Conservation (phyloP, 352 stramenopile genomes). For the Phytophthora lateralis region DNA sequence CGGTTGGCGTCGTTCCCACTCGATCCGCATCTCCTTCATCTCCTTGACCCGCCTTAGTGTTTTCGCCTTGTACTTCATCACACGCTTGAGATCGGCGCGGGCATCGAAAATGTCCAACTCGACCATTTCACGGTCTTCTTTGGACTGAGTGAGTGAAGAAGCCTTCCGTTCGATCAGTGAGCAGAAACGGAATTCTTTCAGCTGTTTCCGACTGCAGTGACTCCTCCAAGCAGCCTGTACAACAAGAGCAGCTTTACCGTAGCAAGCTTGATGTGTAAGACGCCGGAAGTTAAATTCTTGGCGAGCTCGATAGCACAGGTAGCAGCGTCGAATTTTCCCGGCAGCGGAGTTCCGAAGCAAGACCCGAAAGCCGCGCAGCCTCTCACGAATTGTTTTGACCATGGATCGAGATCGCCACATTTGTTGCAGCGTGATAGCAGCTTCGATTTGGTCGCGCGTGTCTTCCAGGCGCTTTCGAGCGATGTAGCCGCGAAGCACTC, state of each 20-base stretch:
- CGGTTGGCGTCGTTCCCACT: constrained; percentile 81
- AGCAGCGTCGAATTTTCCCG: constrained; percentile 57
- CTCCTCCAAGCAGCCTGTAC: constrained; percentile 80
- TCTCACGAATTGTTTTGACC: constrained; percentile 47
- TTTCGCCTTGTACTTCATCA: constrained; percentile 83
- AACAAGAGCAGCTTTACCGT: constrained; percentile 61
- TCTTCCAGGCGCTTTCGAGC: constrained; percentile 60
- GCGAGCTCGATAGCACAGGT: constrained; percentile 63
- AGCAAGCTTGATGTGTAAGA: constrained; percentile 44
- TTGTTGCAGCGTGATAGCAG: constrained; percentile 76
- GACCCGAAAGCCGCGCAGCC: constrained; percentile 45
- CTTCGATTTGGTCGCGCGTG: constrained; percentile 60
- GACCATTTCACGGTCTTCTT: constrained; percentile 70
- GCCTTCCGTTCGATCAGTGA: constrained; percentile 72
- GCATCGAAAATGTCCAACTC: constrained; percentile 76
- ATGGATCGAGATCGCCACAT: constrained; percentile 65
- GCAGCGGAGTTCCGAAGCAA: constrained; percentile 48
- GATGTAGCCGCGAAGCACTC: constrained; percentile 71
- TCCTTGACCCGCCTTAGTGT: constrained; percentile 71
- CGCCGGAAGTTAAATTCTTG: constrained; percentile 44
- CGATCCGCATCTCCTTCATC: constrained; percentile 75
- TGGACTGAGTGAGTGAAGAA: constrained; percentile 49
- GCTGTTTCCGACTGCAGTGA: constrained; percentile 55
- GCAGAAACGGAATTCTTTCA: constrained; percentile 73
- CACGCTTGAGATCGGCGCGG: constrained; percentile 57